Percentiles rank a stretch among this genome's conserved stretches.
phyloP scores from a whole-genome alignment of 2,329 filamentous ascomycete genomes.

The Alternaria triticina region DNA sequence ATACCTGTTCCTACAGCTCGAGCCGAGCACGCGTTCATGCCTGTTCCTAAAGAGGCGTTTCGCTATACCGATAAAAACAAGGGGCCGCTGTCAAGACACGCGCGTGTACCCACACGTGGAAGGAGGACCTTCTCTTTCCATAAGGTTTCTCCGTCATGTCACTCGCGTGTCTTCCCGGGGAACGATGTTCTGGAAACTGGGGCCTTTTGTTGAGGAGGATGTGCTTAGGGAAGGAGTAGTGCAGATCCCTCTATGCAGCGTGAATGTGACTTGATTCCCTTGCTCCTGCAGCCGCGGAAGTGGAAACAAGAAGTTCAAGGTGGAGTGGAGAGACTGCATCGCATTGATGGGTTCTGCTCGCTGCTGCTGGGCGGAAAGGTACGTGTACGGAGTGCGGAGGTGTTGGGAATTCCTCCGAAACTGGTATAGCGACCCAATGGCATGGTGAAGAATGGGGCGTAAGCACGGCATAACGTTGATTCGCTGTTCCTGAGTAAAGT shows the following conservation, averaged over 20 bases:
- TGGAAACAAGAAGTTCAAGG: not conserved
- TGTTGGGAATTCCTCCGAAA: not conserved
- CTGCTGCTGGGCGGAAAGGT: not conserved
- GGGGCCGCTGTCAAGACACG: not conserved
- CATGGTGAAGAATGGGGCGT: constrained; percentile 1
- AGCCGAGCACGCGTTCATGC: constrained; percentile 7
- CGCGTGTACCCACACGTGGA: not conserved
- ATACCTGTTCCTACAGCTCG: constrained; percentile 10
- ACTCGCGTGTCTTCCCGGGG: constrained; percentile 10
- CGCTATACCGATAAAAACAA: not conserved
- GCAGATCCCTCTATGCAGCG: not conserved
- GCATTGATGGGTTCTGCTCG: constrained; percentile 2
- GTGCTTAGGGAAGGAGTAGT: not conserved
- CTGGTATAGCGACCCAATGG: not conserved
- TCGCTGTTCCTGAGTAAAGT: not conserved
- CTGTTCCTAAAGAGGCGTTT: not conserved
- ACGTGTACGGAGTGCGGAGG: constrained; percentile 1
- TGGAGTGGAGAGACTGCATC: not conserved
- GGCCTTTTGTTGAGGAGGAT: constrained; percentile 6
- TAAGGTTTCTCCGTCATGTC: constrained; percentile 2
- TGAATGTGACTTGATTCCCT: not conserved
- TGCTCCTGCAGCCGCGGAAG: not conserved
- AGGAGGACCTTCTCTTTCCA: constrained; percentile 9
- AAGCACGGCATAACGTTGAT: constrained; percentile 11
- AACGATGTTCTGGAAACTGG: constrained; percentile 12